phyloP scores from a whole-genome alignment of 169 alveolate species.

The Theileria annulata region DNA sequence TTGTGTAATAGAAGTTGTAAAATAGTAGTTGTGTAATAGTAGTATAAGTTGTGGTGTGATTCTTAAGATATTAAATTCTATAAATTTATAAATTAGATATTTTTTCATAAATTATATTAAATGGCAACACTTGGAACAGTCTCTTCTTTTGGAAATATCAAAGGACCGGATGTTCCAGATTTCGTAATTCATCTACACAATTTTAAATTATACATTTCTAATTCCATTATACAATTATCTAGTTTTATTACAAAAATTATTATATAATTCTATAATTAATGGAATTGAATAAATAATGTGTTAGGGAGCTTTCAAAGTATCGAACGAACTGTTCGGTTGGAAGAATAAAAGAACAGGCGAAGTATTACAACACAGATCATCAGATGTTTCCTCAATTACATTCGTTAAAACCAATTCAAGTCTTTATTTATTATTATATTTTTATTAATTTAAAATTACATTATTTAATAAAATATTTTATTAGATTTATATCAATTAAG shows the following conservation, averaged over 20 bases:
- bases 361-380: constrained; percentile 83
- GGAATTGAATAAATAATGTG: constrained; percentile 44
- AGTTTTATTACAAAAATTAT: too few relatives aligned
- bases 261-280: too few relatives aligned
- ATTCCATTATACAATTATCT: background rate
- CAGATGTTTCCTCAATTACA: constrained; percentile 77
- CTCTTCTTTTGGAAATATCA: constrained; percentile 48
- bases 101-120: background rate
- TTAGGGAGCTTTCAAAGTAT: constrained; percentile 87
- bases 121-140: constrained; percentile 57
- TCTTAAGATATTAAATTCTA: background rate
- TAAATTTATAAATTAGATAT: background rate
- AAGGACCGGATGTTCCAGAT: constrained; percentile 48
- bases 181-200: constrained; percentile 27
- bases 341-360: constrained; percentile 87
- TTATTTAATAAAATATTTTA: background rate
- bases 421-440: too few relatives aligned
- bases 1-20: too few relatives aligned
- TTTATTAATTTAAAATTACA: too few relatives aligned
- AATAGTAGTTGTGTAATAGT: too few relatives aligned
- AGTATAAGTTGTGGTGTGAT: constrained; percentile 14
- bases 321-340: constrained; percentile 89
- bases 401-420: constrained; percentile 80
- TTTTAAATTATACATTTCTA: background rate
- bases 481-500: constrained; percentile 76